Evolutionary conservation across 345 rosid genomes (phyloP).

Genomic region (Acer campestre): DNA sequence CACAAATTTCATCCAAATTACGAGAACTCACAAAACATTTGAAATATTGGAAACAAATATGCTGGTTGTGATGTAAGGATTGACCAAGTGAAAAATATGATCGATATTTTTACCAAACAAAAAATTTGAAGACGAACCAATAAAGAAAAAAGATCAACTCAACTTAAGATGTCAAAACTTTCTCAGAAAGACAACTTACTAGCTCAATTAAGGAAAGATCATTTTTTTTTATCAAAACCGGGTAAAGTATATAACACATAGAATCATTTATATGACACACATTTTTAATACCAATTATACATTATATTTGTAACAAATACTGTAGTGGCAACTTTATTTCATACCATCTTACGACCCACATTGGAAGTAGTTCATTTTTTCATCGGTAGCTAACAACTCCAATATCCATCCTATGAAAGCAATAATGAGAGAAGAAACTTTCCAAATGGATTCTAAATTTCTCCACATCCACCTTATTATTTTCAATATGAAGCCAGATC

Average conservation of each 20-base stretch:
- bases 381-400: not conserved
- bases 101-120: not conserved
- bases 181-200: not conserved
- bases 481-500: not conserved
- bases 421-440: not conserved
- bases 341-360: not conserved
- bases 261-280: not conserved
- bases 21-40: no score
- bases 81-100: not conserved
- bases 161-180: not conserved
- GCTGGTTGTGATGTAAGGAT: not conserved
- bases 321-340: not conserved
- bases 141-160: no score
- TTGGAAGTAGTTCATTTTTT: not conserved
- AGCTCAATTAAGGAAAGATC: not conserved
- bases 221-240: not conserved
- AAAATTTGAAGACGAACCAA: not conserved
- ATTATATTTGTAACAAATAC: not conserved
- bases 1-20: no score
- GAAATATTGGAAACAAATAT: not conserved
- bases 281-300: not conserved
- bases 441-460: not conserved
- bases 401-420: not conserved
- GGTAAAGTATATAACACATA: not conserved
- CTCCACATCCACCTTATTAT: not conserved